Base-by-base conservation (phyloP, 768 basidiomycete species). In the Pisolithus marmoratus region DNA sequence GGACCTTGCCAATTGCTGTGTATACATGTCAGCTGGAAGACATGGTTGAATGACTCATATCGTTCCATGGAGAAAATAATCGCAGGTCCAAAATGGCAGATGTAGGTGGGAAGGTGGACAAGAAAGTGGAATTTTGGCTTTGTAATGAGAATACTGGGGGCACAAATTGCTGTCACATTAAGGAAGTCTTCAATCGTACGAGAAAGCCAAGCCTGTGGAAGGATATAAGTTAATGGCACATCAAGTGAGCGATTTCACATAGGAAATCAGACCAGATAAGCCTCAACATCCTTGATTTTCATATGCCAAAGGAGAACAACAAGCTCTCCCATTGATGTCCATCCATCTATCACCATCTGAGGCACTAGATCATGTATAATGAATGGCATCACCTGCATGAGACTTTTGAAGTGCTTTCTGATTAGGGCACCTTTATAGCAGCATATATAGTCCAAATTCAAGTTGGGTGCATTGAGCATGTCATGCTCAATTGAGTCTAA, bases 301-400 rank as follows among this genome's bases (percentile, higher is more conserved):
- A 22, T 22, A 1, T 42, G 41, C 41, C 41, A 42, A 5, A 42
- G 41, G 20, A 42, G 20, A 23, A 42, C 20, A 22, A 24, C 22
- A 23, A 42, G 22, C 8, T 42, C 41, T 23, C 41, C 41, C 1
- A 42, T 42, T 11, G n/a, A 2, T 22, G 41, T 42, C 41, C 41
- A 61, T 19, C 40, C 50, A 43, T 48, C 7, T 9, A 58, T 52
- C 0, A 60, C 19, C n/a, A 5, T 48, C 3, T 51, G 17, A 1
- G 57, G 54, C 3, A 62, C 46, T 6, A 58, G 48, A 27, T 61
- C 64, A 1, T 65, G 47, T 0, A 46, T 7, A 2, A 68, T 38
- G 50, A 72, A 70, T 7, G 55, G 19, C 4, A 74, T 63, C 1
- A 71, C 36, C 43, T 72, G 72, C 0, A 49, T 49, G 8, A 60